Evolutionary conservation across 306 rosid species (phyloP), one percentile per base, ranked within the genome.

Genomic region (Chamaecrista fasciculata): DNA sequence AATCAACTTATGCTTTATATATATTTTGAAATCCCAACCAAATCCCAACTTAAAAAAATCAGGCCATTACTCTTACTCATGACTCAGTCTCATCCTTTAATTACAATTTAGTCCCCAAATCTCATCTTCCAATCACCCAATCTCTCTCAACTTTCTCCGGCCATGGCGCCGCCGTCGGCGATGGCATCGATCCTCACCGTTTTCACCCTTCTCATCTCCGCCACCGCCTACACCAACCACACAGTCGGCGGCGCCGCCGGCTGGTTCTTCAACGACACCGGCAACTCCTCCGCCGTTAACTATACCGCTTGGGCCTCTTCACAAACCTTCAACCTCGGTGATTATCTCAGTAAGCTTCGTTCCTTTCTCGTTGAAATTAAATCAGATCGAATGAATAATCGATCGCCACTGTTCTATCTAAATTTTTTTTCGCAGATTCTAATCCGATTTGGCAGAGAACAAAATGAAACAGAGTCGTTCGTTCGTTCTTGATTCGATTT

Each of bases 281-380:
- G 86, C 73, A 85, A 83, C 80, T 58, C 83, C 2, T n/a, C 98
- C 52, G 81, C 88, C 66, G 23, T 94, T 2, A 88, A 90, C 69
- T 93, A 90, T 89, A 67, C 94, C 55, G 28, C 80, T 33, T 93
- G 98, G 98, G 89, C 97, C 7, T 78, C 89, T 4, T n/a, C 44
- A 11, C 87, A 85, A 57, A 81, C 82, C 50, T 93, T 93, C 87
- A 78, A 76, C 62, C 97, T 93, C 19, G 96, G 98, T 44, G 98
- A 93, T 71, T 88, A 15, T 73, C 91, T 93, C 78, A 79, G 98
- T 93, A 77, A 81, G 75, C 49, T 69, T 77, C 1, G 62, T 14
- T 26, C 51, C 23, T 0, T 42, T 2, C 6, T 15, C 2, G 2
- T 5, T n/a, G n/a, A n/a, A n/a, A n/a, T n/a, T n/a, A n/a, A n/a